phyloP scores from a whole-genome alignment of 2,329 filamentous ascomycete genomes.

The Orbilia ellipsospora region DNA sequence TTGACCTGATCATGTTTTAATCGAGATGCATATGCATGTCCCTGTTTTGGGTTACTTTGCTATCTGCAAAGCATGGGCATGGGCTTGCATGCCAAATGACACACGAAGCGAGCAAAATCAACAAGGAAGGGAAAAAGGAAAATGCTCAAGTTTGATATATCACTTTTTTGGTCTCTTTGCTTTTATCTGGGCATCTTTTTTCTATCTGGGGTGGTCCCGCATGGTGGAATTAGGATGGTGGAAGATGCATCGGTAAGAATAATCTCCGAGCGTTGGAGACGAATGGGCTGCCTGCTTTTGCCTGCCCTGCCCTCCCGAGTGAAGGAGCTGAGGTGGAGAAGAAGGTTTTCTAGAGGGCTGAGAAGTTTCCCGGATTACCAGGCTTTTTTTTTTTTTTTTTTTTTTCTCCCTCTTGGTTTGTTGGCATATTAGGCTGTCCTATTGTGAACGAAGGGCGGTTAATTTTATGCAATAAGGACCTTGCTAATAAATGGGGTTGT shows the following conservation, averaged over 20 bases:
- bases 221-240: conserved; percentile 28
- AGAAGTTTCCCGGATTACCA: conserved; percentile 34
- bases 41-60: conserved; percentile 52
- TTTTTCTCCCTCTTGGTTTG: conserved; percentile 10
- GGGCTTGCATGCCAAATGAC: conserved; percentile 54
- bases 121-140: conserved; percentile 19
- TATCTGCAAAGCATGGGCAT: conserved; percentile 49
- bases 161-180: conserved; percentile 27
- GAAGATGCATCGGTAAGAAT: conserved; percentile 46
- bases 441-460: conserved; percentile 20
- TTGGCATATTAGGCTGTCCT: background rate
- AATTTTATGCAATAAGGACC: conserved; percentile 7
- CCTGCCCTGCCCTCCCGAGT: conserved; percentile 11
- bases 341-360: conserved; percentile 28
- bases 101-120: conserved; percentile 38
- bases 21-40: conserved; percentile 53
- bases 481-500: background rate
- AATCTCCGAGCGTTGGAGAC: conserved; percentile 55
- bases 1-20: conserved; percentile 37
- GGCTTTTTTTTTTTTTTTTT: conserved; percentile 10
- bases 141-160: conserved; percentile 41
- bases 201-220: conserved; percentile 26
- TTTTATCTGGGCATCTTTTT: background rate
- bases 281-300: conserved; percentile 23
- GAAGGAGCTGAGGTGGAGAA: conserved; percentile 45